Evolutionary conservation across 805 yeast genomes (phyloP).

Genomic region (Yamadazyma kitorensis): DNA sequence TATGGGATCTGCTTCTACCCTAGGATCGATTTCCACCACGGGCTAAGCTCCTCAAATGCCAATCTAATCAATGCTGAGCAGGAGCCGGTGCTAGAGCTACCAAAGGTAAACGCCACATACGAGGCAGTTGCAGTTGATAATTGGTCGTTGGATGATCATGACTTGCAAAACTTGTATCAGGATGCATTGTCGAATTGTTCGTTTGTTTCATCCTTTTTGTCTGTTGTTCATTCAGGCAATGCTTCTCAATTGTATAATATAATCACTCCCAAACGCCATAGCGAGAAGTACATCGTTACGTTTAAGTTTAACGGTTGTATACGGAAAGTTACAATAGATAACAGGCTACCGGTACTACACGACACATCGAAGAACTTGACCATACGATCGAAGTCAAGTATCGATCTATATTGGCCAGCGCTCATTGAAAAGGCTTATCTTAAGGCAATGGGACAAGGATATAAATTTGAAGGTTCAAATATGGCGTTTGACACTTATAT

Average conservation of each 20-base stretch:
- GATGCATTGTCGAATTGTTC: slow-evolving; percentile 68
- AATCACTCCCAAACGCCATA: slow-evolving; percentile 22
- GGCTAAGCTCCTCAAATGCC: slow-evolving; percentile 8
- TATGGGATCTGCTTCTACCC: slow-evolving; percentile 13
- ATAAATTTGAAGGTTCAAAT: slow-evolving; percentile 70
- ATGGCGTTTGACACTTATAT: slow-evolving; percentile 66
- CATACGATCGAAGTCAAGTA: slow-evolving; percentile 35
- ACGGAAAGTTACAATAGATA: slow-evolving; percentile 48
- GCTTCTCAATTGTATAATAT: slow-evolving; percentile 18
- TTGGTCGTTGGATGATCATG: slow-evolving; percentile 39
- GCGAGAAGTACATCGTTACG: slow-evolving; percentile 34
- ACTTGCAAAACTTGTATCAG: slow-evolving; percentile 39
- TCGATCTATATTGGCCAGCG: slow-evolving; percentile 57
- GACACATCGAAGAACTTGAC: slow-evolving; percentile 19
- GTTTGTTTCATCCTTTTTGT: slow-evolving; percentile 64
- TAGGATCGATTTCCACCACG: slow-evolving; percentile 17
- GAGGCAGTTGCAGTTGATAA: slow-evolving; percentile 22
- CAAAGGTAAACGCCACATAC: slow-evolving; percentile 10
- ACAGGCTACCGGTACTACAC: slow-evolving; percentile 39
- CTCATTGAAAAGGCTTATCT: slow-evolving; percentile 76
- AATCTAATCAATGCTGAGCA: neutral
- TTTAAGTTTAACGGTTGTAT: slow-evolving; percentile 52
- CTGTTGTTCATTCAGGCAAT: slow-evolving; percentile 34
- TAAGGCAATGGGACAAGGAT: slow-evolving; percentile 55
- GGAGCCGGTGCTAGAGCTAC: slow-evolving; percentile 13